Percentiles rank a stretch among this genome's conserved stretches.
Conservation (phyloP, 805 yeast genomes). For the Candida silvatica region DNA sequence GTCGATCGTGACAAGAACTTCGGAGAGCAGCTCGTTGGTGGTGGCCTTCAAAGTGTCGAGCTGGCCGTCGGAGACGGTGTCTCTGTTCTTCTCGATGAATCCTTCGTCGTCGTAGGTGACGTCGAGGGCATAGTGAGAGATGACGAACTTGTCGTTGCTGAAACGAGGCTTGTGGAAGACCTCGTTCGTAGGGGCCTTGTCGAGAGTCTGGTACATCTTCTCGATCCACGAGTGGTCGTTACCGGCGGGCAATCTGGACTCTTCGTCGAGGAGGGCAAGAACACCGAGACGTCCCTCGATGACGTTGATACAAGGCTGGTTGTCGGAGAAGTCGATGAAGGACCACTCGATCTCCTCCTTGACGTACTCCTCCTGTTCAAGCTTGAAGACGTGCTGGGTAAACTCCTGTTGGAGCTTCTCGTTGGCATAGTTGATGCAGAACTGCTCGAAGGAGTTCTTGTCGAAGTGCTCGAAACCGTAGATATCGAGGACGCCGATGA, state of each 20-base stretch:
- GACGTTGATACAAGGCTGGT: constrained; percentile 91
- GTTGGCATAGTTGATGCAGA: constrained; percentile 94
- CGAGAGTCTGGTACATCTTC: constrained; percentile 79
- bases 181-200: constrained; percentile 63
- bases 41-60: constrained; percentile 73
- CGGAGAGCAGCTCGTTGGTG: constrained; percentile 54
- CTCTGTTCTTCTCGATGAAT: constrained; percentile 93
- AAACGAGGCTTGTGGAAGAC: constrained; percentile 91
- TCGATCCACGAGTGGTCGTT: constrained; percentile 87
- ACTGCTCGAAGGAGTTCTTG: constrained; percentile 91
- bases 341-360: constrained; percentile 94
- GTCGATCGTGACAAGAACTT: constrained; percentile 59
- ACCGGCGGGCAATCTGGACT: constrained; percentile 90
- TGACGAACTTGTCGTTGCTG: constrained; percentile 85
- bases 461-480: constrained; percentile 97
- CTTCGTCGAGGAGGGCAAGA: constrained; percentile 84
- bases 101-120: constrained; percentile 91
- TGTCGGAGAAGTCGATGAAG: constrained; percentile 90
- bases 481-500: constrained; percentile 95
- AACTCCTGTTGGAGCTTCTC: constrained; percentile 97
- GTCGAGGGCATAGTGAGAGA: constrained; percentile 90
- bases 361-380: constrained; percentile 93
- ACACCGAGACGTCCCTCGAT: constrained; percentile 88
- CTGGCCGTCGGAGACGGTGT: constrained; percentile 94
- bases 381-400: constrained; percentile 93